A percentile compares a stretch with the other conserved stretches of the same genome.
phyloP scores from a whole-genome alignment of 1,284 basidiomycete genomes.

The Exobasidium cylindrosporum region DNA sequence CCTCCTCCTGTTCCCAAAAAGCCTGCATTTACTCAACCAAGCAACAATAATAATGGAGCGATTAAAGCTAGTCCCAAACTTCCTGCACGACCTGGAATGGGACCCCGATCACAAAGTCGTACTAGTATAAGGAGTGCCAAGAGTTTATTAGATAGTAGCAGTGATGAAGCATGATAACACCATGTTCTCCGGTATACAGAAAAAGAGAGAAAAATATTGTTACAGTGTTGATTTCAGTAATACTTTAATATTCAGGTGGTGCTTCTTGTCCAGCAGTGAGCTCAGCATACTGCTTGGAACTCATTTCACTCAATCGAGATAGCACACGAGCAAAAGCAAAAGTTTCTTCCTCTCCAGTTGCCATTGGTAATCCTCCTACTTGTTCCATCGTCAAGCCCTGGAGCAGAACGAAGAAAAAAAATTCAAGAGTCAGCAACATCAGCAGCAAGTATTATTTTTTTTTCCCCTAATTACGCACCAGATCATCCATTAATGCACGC shows the following conservation, averaged over 20 bases:
- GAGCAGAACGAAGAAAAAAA: not conserved
- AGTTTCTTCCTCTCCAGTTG: slow-evolving; percentile 52
- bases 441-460: not conserved
- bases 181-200: not conserved
- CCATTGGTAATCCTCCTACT: slow-evolving; percentile 49
- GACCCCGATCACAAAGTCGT: slow-evolving; percentile 26
- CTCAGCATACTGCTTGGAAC: slow-evolving; percentile 36
- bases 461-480: slow-evolving; percentile 27
- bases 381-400: slow-evolving; percentile 48
- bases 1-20: slow-evolving; percentile 27
- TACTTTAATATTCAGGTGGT: slow-evolving; percentile 14
- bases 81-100: not conserved
- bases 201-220: not conserved
- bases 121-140: slow-evolving; percentile 27
- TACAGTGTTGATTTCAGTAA: not conserved
- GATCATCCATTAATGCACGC: slow-evolving; percentile 51
- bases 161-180: slow-evolving; percentile 13
- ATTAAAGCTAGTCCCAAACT: not conserved
- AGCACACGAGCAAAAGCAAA: slow-evolving; percentile 54
- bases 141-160: slow-evolving; percentile 31
- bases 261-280: slow-evolving; percentile 14
- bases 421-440: not conserved
- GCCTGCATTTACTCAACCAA: slow-evolving; percentile 15
- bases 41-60: not conserved
- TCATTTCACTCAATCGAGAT: slow-evolving; percentile 52